phyloP scores from a whole-genome alignment of 345 rosid species.

The Salix brachista region DNA sequence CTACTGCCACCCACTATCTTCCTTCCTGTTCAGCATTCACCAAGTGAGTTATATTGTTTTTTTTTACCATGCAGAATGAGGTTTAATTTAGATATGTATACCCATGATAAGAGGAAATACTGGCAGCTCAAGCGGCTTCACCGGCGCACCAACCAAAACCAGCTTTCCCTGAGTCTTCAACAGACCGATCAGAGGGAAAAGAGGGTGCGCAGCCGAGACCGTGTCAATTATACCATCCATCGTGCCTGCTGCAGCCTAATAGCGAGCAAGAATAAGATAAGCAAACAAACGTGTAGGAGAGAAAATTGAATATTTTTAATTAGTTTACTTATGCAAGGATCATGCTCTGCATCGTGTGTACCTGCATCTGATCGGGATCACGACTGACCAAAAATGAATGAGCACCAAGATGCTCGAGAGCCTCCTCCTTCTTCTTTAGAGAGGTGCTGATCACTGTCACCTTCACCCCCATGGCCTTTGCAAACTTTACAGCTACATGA shows the following conservation, averaged over 20 bases:
- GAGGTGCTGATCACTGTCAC: background rate
- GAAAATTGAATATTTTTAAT: background rate
- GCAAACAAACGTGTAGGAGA: too few relatives aligned
- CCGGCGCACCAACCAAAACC: background rate
- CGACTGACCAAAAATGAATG: background rate
- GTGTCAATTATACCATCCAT: background rate
- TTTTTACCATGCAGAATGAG: too few relatives aligned
- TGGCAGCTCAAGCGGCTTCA: conserved; percentile 2
- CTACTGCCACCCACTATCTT: conserved; percentile 5
- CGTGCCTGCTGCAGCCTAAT: background rate
- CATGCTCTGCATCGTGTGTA: background rate
- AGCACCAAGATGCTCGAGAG: background rate
- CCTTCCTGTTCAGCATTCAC: background rate
- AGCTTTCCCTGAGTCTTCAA: background rate
- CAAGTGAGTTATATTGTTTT: background rate
- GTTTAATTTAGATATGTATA: background rate
- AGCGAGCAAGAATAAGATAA: background rate
- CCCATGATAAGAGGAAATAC: background rate
- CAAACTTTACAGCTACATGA: background rate
- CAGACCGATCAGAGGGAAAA: background rate
- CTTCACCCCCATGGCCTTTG: background rate
- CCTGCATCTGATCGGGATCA: background rate
- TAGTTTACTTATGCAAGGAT: background rate
- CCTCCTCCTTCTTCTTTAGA: background rate
- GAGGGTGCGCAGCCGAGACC: background rate